Conservation (phyloP, 768 basidiomycete species). For the Hericium alpestre region DNA sequence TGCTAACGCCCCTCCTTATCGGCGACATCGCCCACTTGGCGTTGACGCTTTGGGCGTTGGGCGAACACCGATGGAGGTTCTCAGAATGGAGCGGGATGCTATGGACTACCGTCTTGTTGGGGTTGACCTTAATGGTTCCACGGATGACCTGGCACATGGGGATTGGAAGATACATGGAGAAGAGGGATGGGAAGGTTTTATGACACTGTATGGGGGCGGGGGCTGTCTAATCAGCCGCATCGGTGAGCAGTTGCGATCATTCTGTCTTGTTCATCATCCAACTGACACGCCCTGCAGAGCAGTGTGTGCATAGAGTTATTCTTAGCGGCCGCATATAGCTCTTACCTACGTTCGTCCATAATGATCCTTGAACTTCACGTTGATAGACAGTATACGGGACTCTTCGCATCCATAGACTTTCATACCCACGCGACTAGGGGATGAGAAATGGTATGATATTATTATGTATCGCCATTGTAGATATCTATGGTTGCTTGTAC, state of each 20-base stretch:
- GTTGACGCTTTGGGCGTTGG: constrained; percentile 66
- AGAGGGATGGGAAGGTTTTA: constrained; percentile 36
- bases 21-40: constrained; percentile 60
- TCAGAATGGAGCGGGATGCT: constrained; percentile 57
- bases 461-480: too few relatives aligned
- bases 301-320: neutral
- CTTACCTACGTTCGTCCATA: neutral
- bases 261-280: too few relatives aligned
- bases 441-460: too few relatives aligned
- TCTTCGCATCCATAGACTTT: too few relatives aligned
- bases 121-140: constrained; percentile 57
- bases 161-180: constrained; percentile 61
- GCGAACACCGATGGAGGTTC: constrained; percentile 57
- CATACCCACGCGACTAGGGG: too few relatives aligned
- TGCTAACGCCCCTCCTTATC: constrained; percentile 57
- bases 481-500: too few relatives aligned
- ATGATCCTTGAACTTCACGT: too few relatives aligned
- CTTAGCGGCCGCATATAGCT: neutral
- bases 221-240: too few relatives aligned
- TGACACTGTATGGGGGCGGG: too few relatives aligned
- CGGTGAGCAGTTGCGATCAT: too few relatives aligned
- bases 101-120: constrained; percentile 55
- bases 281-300: neutral
- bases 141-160: constrained; percentile 68
- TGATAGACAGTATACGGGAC: too few relatives aligned